Conservation (phyloP, 2,329 filamentous ascomycete genomes). For the Dactylellina sp. region DNA sequence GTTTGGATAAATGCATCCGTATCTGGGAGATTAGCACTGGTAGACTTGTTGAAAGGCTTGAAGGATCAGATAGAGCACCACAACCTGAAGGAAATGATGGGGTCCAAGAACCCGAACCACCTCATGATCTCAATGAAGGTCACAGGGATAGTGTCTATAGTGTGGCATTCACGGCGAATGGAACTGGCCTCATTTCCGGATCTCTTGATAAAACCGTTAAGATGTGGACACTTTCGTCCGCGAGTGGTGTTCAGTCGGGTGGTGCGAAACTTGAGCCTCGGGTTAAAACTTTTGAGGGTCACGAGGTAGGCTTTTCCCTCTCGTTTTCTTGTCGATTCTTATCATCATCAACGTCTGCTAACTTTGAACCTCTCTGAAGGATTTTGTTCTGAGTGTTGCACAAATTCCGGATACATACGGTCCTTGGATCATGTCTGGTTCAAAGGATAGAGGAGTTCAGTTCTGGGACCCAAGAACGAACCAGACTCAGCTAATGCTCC, state of each 20-base stretch:
- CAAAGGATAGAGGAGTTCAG: slow-evolving; percentile 96
- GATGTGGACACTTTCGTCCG: slow-evolving; percentile 81
- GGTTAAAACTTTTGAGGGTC: slow-evolving; percentile 95
- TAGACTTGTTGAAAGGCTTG: slow-evolving; percentile 75
- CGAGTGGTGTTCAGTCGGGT: slow-evolving; percentile 74
- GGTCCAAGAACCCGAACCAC: slow-evolving; percentile 88
- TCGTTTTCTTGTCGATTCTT: slow-evolving; percentile 9
- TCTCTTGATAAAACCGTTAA: slow-evolving; percentile 89
- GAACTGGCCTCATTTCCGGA: slow-evolving; percentile 92
- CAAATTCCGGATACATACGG: slow-evolving; percentile 82
- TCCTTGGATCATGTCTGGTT: slow-evolving; percentile 95
- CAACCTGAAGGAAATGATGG: slow-evolving; percentile 74
- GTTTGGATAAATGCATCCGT: slow-evolving; percentile 50
- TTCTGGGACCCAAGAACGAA: slow-evolving; percentile 98
- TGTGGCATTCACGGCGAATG: slow-evolving; percentile 52
- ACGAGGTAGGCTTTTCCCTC: slow-evolving; percentile 76
- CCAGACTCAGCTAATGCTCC: slow-evolving; percentile 95
- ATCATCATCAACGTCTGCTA: slow-evolving; percentile 4
- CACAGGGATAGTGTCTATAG: slow-evolving; percentile 66
- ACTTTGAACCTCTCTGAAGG: slow-evolving; percentile 67
- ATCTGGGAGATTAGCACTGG: slow-evolving; percentile 52
- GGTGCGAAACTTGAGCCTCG: slow-evolving; percentile 88
- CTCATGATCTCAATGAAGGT: slow-evolving; percentile 66
- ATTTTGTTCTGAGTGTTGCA: slow-evolving; percentile 96
- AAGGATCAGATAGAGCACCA: slow-evolving; percentile 82